These are phyloP conservation scores for Vitis hybrid DNA, from an alignment of 177 flowering plant genomes.

Conservation along the genomic window DNA sequence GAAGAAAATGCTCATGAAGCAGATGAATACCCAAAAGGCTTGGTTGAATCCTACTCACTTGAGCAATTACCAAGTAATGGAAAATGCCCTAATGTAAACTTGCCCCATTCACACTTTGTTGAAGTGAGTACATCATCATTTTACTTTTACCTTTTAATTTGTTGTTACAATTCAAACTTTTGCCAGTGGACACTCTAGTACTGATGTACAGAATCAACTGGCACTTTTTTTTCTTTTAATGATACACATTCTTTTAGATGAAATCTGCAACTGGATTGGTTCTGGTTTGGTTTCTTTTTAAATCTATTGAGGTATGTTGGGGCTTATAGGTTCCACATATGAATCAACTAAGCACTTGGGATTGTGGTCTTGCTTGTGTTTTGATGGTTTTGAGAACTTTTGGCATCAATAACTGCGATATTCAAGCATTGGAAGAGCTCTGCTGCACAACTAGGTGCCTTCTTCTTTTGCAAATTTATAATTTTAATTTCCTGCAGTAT, in stretches of 20 bases:
- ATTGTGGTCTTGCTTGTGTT: conserved; percentile 97
- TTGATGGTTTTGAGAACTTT: conserved; percentile 79
- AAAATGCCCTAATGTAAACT: conserved; percentile 2
- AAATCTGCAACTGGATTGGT: not conserved
- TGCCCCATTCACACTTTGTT: conserved; percentile 27
- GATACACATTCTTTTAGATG: not conserved
- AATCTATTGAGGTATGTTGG: not conserved
- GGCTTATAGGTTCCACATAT: conserved; percentile 79
- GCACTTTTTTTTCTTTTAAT: too few relatives aligned
- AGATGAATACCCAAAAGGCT: conserved; percentile 8
- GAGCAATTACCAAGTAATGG: conserved; percentile 4
- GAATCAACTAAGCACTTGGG: conserved; percentile 80
- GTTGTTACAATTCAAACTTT: not conserved
- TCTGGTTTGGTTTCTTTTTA: not conserved
- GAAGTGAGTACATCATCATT: conserved; percentile 28
- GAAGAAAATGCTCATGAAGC: conserved; percentile 16
- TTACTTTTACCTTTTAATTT: not conserved
- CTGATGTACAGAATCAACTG: not conserved
- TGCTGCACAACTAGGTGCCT: conserved; percentile 79
- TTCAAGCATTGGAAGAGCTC: conserved; percentile 55
- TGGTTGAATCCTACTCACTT: conserved; percentile 17
- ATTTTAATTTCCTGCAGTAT: not conserved
- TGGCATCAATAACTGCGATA: conserved; percentile 49
- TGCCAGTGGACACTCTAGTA: not conserved
- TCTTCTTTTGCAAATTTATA: not conserved